A percentile compares a stretch with the other conserved stretches of the same genome.
These are phyloP conservation scores for Camelina hispida DNA, from an alignment of 345 rosid species.

Conservation along the genomic window DNA sequence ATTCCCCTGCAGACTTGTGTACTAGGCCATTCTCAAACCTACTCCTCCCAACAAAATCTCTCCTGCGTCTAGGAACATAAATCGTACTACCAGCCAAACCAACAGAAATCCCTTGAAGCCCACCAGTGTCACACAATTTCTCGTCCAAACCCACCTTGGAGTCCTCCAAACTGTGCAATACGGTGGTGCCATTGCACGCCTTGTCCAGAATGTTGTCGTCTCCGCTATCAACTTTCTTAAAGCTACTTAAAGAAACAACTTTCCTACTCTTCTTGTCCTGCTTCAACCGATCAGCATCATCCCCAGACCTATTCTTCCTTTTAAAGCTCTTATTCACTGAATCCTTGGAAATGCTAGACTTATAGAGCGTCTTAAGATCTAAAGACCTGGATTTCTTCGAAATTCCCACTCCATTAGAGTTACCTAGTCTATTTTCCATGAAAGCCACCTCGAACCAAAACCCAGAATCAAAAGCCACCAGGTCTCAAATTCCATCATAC, in stretches of 20 bases:
- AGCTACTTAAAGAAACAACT: conserved; percentile 62
- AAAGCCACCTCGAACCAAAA: conserved; percentile 53
- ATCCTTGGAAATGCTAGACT: conserved; percentile 56
- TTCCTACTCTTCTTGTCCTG: conserved; percentile 65
- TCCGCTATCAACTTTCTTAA: conserved; percentile 50
- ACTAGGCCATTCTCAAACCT: conserved; percentile 57
- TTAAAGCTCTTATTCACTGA: conserved; percentile 57
- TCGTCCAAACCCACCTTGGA: conserved; percentile 49
- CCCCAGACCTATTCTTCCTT: conserved; percentile 56
- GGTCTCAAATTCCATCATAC: conserved; percentile 47
- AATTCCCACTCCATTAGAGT: conserved; percentile 75
- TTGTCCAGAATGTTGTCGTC: conserved; percentile 55
- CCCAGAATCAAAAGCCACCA: conserved; percentile 38
- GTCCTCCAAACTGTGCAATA: conserved; percentile 50
- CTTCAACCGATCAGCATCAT: conserved; percentile 54
- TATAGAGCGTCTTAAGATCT: conserved; percentile 90
- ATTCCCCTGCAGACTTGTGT: conserved; percentile 48
- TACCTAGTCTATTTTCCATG: conserved; percentile 82
- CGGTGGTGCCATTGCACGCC: conserved; percentile 53
- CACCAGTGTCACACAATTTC: conserved; percentile 47
- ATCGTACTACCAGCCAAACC: conserved; percentile 56
- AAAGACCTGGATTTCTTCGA: conserved; percentile 80
- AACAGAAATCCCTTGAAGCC: conserved; percentile 54
- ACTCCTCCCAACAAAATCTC: conserved; percentile 78
- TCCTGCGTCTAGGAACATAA: conserved; percentile 80